phyloP scores from a whole-genome alignment of 169 alveolate genomes.

The Plasmodium yoelii region DNA sequence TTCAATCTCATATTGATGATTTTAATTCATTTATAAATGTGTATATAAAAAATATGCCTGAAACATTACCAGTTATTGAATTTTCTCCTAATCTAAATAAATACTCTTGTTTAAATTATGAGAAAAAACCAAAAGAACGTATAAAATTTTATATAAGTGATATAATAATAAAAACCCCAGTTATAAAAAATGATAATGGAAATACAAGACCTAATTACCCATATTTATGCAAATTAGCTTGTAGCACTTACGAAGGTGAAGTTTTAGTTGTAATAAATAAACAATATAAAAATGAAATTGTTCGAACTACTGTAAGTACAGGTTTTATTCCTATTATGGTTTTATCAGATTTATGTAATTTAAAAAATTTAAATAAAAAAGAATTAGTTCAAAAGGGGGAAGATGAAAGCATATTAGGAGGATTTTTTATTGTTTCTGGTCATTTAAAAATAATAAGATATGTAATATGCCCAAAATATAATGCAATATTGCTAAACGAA shows the following conservation, averaged over 20 bases:
- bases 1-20: constrained; percentile 75
- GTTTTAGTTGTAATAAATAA: constrained; percentile 39
- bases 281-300: constrained; percentile 60
- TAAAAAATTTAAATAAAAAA: constrained; percentile 90
- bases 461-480: constrained; percentile 95
- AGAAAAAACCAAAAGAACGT: constrained; percentile 9
- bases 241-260: constrained; percentile 75
- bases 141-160: constrained; percentile 70
- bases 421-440: constrained; percentile 98
- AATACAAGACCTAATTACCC: constrained; percentile 59
- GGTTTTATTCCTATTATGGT: constrained; percentile 99
- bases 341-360: constrained; percentile 94
- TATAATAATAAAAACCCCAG: constrained; percentile 61
- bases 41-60: constrained; percentile 76
- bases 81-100: constrained; percentile 41
- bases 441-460: constrained; percentile 96
- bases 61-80: constrained; percentile 46
- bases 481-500: constrained; percentile 89
- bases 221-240: constrained; percentile 64
- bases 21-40: constrained; percentile 73
- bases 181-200: constrained; percentile 59
- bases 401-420: constrained; percentile 98
- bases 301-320: constrained; percentile 75
- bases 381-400: constrained; percentile 96
- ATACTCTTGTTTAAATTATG: constrained; percentile 17